Percentiles rank a stretch among this genome's conserved stretches.
Conservation (phyloP, 495 filamentous ascomycete species). For the Penicillium diatomitis region DNA sequence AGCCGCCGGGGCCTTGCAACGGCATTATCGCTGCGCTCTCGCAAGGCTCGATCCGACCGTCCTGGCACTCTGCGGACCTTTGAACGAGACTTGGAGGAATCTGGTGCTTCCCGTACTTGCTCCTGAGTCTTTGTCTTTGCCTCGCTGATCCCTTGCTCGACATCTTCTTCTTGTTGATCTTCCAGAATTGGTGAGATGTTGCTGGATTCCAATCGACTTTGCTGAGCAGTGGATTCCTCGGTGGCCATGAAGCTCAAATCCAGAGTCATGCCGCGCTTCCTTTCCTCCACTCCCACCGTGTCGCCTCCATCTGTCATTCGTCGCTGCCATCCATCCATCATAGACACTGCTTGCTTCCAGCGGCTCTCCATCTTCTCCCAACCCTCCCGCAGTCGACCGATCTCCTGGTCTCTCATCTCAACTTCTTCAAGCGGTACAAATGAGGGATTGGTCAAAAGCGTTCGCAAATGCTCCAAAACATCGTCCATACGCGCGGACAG, state of each 20-base stretch:
- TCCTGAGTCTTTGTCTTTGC: conserved; percentile 16
- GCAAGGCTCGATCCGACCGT: conserved; percentile 27
- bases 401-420: conserved; percentile 82
- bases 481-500: conserved; percentile 62
- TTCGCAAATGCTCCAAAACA: conserved; percentile 70
- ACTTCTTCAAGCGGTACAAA: conserved; percentile 97
- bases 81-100: conserved; percentile 6
- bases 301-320: conserved; percentile 70
- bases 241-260: conserved; percentile 48
- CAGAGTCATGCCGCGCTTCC: conserved; percentile 64
- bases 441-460: conserved; percentile 82
- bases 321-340: conserved; percentile 91
- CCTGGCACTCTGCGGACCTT: conserved; percentile 18
- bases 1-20: conserved; percentile 20
- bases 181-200: conserved; percentile 43
- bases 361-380: conserved; percentile 87
- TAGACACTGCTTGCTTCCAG: conserved; percentile 78
- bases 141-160: conserved; percentile 33
- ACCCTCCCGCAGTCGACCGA: conserved; percentile 65
- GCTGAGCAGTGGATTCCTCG: conserved; percentile 27
- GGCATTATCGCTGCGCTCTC: conserved; percentile 37
- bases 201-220: conserved; percentile 27
- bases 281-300: conserved; percentile 72
- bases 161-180: conserved; percentile 46
- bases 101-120: conserved; percentile 18